Evolutionary conservation across 1,284 basidiomycete species (phyloP).

Genomic region (Coniferiporia weirii): DNA sequence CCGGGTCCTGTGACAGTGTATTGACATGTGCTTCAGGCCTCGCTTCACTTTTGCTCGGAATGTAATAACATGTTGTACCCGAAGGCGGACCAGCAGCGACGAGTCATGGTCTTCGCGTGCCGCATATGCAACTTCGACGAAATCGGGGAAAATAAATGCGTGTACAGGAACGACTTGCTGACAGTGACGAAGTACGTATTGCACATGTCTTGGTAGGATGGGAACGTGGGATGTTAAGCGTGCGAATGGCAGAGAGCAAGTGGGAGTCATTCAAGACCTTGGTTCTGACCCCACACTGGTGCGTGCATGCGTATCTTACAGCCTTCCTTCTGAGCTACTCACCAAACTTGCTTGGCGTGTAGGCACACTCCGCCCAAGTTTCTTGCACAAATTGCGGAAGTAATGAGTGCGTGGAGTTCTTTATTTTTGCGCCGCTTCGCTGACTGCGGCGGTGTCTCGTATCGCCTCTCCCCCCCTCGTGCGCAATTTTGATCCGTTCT

Average conservation of each 20-base stretch:
- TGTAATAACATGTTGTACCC: constrained; percentile 96
- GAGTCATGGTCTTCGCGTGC: constrained; percentile 89
- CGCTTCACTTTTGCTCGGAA: constrained; percentile 83
- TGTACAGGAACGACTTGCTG: constrained; percentile 92
- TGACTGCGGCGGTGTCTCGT: neutral
- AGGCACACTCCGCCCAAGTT: constrained; percentile 56
- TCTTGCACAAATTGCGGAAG: constrained; percentile 64
- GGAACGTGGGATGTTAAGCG: constrained; percentile 1
- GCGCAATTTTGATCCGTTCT: neutral
- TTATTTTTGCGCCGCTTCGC: constrained; percentile 5
- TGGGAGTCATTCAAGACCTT: constrained; percentile 87
- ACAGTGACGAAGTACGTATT: constrained; percentile 83
- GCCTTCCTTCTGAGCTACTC: neutral
- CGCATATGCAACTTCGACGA: constrained; percentile 90
- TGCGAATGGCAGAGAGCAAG: constrained; percentile 66
- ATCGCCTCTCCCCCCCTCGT: neutral
- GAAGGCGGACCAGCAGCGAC: constrained; percentile 81
- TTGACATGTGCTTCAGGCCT: constrained; percentile 43
- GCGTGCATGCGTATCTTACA: neutral
- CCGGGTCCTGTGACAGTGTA: neutral
- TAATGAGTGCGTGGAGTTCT: constrained; percentile 54
- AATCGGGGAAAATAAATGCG: constrained; percentile 81
- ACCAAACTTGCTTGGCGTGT: neutral
- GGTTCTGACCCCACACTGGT: constrained; percentile 86
- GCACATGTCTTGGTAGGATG: neutral